Evolutionary conservation across 495 filamentous ascomycete genomes (phyloP).

Genomic region (Penicillium macrosclerotiorum): DNA sequence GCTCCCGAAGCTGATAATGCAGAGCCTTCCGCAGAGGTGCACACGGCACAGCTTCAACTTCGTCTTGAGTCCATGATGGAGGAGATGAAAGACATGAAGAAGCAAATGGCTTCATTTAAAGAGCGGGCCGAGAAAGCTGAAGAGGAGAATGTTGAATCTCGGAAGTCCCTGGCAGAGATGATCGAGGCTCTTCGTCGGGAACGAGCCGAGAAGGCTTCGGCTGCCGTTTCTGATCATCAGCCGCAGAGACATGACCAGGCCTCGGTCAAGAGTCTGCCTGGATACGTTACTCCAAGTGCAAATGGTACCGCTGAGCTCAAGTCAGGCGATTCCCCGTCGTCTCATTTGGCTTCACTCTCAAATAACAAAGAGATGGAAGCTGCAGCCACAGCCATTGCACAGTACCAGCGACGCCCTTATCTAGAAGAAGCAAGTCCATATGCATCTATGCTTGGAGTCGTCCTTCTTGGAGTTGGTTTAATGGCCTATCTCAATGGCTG

Average conservation of each 20-base stretch:
- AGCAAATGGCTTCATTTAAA: constrained; percentile 75
- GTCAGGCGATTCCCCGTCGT: constrained; percentile 18
- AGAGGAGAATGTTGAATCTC: constrained; percentile 61
- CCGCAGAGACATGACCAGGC: constrained; percentile 7
- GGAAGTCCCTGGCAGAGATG: constrained; percentile 82
- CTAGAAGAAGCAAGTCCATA: constrained; percentile 73
- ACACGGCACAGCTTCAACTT: constrained; percentile 56
- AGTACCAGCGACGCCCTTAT: constrained; percentile 35
- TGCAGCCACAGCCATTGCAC: constrained; percentile 37
- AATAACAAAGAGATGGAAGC: constrained; percentile 39
- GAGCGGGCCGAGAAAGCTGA: constrained; percentile 78
- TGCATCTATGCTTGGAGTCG: constrained; percentile 83
- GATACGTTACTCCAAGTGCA: not conserved
- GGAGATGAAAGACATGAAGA: constrained; percentile 80
- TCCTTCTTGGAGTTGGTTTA: constrained; percentile 81
- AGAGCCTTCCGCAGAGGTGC: constrained; percentile 24
- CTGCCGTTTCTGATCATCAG: not conserved
- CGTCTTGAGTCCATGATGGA: constrained; percentile 74
- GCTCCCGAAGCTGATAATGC: constrained; percentile 36
- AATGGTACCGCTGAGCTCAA: constrained; percentile 12
- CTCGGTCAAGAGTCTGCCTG: constrained; percentile 1
- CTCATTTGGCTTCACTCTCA: constrained; percentile 22
- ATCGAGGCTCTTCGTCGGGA: constrained; percentile 73
- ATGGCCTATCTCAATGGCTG: constrained; percentile 96
- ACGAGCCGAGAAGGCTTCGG: constrained; percentile 40